Base-by-base conservation (phyloP, 495 filamentous ascomycete genomes). In the Penicillium maclennaniae region DNA sequence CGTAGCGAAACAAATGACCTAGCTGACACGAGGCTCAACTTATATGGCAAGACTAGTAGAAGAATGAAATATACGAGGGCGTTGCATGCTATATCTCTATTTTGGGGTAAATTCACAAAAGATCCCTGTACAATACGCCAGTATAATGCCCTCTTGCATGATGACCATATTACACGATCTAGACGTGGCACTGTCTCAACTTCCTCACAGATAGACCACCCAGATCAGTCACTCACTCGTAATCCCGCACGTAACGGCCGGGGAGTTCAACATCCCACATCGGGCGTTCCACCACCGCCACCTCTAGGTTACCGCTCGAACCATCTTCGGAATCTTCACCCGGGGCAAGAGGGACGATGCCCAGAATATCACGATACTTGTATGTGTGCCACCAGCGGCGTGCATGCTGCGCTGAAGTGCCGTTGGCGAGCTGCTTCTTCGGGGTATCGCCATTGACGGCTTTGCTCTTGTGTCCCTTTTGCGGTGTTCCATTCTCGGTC, bases 291-390 rank as follows among this genome's bases (percentile, higher is more conserved):
- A 97, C 81, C 43, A 97, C 68, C 0, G 86, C 92, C 15, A 96
- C 88, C 67, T 97, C 92, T 7, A 92, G 69, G 6, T 72, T 66
- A 45, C 66, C 62, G 34, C 34, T 56, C 16, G 68, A 43, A 20
- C 25, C 66, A 21, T 61, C 49, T 6, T 63, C 46, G 17, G 31
- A 34, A 34, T 60, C 63, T 17, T 63, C 56, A 26, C 44, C 52
- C 15, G 63, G 55, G 54, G 74, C 67, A 21, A 98, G 70, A 16
- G 87, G 84, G 14, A 92, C 86, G 26, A 97, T 87, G 5, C 92
- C 93, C 58, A 99, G 70, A 53, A 99, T 90, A 8, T 91, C 87
- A 51, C 91, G 78, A 66, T 96, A 99, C 64, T 93, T 92, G 70
- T 87, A 89, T 8, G 91, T 92, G 56, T 80, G 81, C 91, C 91